A percentile compares a stretch with the other conserved stretches of the same genome.
phyloP scores from a whole-genome alignment of 139 green algal species.

The Pleodorina starrii region DNA sequence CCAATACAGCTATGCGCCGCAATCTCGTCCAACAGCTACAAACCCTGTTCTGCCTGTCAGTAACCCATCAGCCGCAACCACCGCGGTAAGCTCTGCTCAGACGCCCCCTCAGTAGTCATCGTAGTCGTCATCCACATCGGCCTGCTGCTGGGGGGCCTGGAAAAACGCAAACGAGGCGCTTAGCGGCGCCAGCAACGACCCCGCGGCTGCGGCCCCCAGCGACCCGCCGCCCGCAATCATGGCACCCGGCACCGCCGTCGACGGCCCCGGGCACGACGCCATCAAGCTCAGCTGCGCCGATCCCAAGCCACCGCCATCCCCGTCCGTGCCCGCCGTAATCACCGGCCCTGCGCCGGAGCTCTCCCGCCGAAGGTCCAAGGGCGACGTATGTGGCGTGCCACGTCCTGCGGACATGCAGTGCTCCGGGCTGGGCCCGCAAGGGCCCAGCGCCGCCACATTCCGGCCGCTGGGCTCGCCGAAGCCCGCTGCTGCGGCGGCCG shows the following conservation, averaged over 20 bases:
- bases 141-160: background rate
- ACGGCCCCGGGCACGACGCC: background rate
- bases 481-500: too few relatives aligned
- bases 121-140: constrained; percentile 29
- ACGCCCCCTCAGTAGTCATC: constrained; percentile 11
- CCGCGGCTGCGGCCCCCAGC: background rate
- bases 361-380: background rate
- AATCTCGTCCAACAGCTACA: too few relatives aligned
- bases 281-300: constrained; percentile 6
- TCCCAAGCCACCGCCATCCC: too few relatives aligned
- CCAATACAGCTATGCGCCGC: too few relatives aligned
- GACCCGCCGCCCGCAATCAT: background rate
- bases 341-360: background rate
- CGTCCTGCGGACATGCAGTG: background rate
- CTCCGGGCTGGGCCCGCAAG: background rate
- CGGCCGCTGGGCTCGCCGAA: too few relatives aligned
- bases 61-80: too few relatives aligned
- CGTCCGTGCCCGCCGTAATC: background rate
- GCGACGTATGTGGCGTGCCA: background rate
- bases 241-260: background rate
- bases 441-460: background rate
- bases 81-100: too few relatives aligned
- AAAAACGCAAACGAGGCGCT: background rate
- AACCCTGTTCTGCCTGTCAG: too few relatives aligned
- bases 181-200: background rate